Conservation (phyloP, 1,284 basidiomycete species). For the Apiotrichum porosum region DNA sequence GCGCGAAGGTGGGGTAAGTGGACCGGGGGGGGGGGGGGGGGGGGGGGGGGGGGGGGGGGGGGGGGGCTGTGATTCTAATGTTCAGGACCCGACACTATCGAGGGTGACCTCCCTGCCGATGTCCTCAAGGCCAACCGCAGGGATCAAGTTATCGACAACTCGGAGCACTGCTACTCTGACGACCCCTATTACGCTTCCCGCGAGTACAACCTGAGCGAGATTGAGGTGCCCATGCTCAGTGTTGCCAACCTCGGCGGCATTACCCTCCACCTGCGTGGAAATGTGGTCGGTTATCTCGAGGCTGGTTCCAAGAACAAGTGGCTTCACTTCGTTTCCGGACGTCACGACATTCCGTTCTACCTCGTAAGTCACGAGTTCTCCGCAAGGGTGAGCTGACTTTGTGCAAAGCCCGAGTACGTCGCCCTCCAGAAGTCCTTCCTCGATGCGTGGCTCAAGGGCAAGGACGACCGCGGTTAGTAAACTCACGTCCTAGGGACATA, state of each 20-base stretch:
- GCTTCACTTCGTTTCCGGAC: conserved; percentile 40
- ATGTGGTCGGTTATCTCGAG: conserved; percentile 39
- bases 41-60: too few species aligned
- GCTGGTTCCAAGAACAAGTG: conserved; percentile 40
- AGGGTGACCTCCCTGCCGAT: conserved; percentile 30
- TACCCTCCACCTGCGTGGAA: conserved; percentile 39
- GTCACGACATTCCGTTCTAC: conserved; percentile 45
- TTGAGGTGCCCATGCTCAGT: conserved; percentile 37
- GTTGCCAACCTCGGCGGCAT: conserved; percentile 45
- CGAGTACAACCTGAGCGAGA: conserved; percentile 33
- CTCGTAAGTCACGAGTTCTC: conserved; percentile 12
- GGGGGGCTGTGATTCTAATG: too few species aligned
- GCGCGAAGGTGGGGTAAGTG: conserved; percentile 12
- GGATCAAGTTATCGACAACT: conserved; percentile 34
- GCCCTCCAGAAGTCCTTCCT: conserved; percentile 38
- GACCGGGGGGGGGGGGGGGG: conserved; percentile 12
- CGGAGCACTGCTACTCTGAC: conserved; percentile 27
- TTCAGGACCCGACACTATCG: conserved; percentile 25
- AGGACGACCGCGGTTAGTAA: conserved; percentile 25
- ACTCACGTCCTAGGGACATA: too few species aligned
- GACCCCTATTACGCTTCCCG: conserved; percentile 34
- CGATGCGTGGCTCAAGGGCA: conserved; percentile 35
- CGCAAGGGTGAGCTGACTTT: too few species aligned
- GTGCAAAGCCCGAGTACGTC: conserved; percentile 22
- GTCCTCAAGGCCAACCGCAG: conserved; percentile 29